Conservation (phyloP, 371 early-diverging fungal genomes). For the Haplosporangium sp. region DNA sequence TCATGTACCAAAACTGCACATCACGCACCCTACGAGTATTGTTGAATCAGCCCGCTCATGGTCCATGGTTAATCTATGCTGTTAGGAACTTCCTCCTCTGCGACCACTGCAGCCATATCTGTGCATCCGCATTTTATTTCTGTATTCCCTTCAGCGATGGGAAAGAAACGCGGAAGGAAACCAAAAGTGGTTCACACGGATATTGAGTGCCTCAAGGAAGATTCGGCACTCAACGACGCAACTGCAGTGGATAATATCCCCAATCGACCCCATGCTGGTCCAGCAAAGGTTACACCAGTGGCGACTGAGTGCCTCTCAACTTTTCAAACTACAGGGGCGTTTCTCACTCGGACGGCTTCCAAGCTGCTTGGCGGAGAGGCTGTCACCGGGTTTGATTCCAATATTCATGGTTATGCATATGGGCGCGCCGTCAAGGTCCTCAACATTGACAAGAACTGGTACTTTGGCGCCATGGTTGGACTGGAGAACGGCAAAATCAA, state of each 20-base stretch:
- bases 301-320: not conserved
- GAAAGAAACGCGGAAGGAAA: slow-evolving; percentile 21
- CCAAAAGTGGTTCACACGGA: slow-evolving; percentile 11
- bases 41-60: too few species aligned
- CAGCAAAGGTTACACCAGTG: not conserved
- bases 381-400: slow-evolving; percentile 50
- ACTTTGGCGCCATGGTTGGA: slow-evolving; percentile 60
- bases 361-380: slow-evolving; percentile 53
- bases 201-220: too few species aligned
- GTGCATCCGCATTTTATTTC: slow-evolving; percentile 6
- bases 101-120: too few species aligned
- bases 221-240: too few species aligned
- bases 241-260: too few species aligned
- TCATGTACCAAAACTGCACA: not conserved
- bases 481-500: slow-evolving; percentile 62
- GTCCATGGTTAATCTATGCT: not conserved
- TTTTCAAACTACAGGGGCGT: slow-evolving; percentile 65
- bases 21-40: too few species aligned
- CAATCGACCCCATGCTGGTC: not conserved
- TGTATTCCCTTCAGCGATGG: not conserved
- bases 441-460: slow-evolving; percentile 63
- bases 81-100: too few species aligned
- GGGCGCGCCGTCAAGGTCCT: slow-evolving; percentile 60
- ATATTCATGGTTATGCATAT: slow-evolving; percentile 57
- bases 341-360: slow-evolving; percentile 65